Conservation (phyloP, 1,284 basidiomycete species). For the Gymnopus androsaceus region DNA sequence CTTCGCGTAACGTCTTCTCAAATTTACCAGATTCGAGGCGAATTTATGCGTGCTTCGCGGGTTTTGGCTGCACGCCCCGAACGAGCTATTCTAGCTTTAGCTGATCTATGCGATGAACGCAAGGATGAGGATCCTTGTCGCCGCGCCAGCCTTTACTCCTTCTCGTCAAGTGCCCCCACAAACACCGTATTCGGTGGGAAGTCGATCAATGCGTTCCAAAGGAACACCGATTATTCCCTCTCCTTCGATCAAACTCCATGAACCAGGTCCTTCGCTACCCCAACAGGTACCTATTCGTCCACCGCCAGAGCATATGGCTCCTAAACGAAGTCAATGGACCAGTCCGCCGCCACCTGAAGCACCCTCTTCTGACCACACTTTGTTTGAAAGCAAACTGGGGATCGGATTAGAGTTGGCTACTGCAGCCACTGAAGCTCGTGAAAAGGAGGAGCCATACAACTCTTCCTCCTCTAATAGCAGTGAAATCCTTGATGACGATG, state of each 20-base stretch:
- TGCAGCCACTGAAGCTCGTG: conserved; percentile 56
- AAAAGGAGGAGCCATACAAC: conserved; percentile 43
- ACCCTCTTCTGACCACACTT: conserved; percentile 59
- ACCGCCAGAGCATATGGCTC: conserved; percentile 75
- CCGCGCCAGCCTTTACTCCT: conserved; percentile 53
- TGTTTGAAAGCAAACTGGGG: conserved; percentile 68
- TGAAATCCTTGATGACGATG: conserved; percentile 66
- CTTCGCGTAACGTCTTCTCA: background rate
- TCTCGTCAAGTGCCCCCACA: conserved; percentile 61
- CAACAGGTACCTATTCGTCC: conserved; percentile 42
- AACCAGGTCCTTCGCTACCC: conserved; percentile 37
- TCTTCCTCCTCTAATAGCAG: conserved; percentile 59
- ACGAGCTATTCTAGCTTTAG: conserved; percentile 77
- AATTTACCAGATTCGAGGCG: conserved; percentile 84
- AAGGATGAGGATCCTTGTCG: conserved; percentile 58
- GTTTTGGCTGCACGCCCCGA: conserved; percentile 80
- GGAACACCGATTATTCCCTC: conserved; percentile 41
- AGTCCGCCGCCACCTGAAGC: conserved; percentile 81
- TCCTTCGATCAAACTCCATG: conserved; percentile 48
- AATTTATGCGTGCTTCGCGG: conserved; percentile 95
- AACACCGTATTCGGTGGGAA: conserved; percentile 66
- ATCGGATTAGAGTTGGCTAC: conserved; percentile 68
- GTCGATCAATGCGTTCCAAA: conserved; percentile 57
- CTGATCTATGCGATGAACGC: conserved; percentile 83
- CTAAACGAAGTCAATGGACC: conserved; percentile 75